Percentiles rank a stretch among this genome's conserved stretches.
phyloP scores from a whole-genome alignment of 331 rosid species.

The Malus hybrid region DNA sequence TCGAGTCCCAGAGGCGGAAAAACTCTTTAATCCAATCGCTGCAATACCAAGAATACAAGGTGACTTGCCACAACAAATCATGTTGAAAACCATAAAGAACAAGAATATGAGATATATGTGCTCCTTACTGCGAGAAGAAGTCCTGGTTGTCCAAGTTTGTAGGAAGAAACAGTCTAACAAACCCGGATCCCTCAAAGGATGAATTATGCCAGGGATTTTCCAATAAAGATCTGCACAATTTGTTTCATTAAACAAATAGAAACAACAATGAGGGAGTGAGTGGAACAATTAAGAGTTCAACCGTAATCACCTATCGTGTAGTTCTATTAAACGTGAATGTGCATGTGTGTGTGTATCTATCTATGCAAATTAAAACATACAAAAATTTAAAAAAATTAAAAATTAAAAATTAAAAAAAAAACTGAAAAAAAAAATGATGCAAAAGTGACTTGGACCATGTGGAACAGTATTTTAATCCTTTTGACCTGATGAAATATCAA shows the following conservation, averaged over 20 bases:
- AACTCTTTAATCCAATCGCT: slow-evolving; percentile 82
- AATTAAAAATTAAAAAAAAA: too few relatives aligned
- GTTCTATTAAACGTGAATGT: not conserved
- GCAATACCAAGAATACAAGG: slow-evolving; percentile 25
- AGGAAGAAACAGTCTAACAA: slow-evolving; percentile 91
- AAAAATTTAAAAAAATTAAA: too few relatives aligned
- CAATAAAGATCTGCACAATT: slow-evolving; percentile 65
- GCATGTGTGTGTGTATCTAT: not conserved
- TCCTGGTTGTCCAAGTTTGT: slow-evolving; percentile 75
- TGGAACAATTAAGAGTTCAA: not conserved
- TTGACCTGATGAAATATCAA: slow-evolving; percentile 10
- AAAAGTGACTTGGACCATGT: slow-evolving; percentile 15
- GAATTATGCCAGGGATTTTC: slow-evolving; percentile 99
- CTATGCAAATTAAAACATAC: not conserved
- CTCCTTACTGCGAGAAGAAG: slow-evolving; percentile 78
- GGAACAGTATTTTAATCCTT: slow-evolving; percentile 11
- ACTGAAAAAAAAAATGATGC: not conserved
- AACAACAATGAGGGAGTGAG: slow-evolving; percentile 7
- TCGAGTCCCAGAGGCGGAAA: slow-evolving; percentile 71
- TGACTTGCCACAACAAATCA: slow-evolving; percentile 16
- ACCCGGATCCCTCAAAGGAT: slow-evolving; percentile 93
- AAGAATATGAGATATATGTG: slow-evolving; percentile 17
- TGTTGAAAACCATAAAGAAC: slow-evolving; percentile 17
- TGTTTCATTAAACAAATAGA: slow-evolving; percentile 17
- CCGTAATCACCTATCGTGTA: not conserved